Evolutionary conservation across 192 early-diverging fungal genomes (phyloP), one percentile per base, ranked within the genome.

Genomic region (Backusella liffmaniae): DNA sequence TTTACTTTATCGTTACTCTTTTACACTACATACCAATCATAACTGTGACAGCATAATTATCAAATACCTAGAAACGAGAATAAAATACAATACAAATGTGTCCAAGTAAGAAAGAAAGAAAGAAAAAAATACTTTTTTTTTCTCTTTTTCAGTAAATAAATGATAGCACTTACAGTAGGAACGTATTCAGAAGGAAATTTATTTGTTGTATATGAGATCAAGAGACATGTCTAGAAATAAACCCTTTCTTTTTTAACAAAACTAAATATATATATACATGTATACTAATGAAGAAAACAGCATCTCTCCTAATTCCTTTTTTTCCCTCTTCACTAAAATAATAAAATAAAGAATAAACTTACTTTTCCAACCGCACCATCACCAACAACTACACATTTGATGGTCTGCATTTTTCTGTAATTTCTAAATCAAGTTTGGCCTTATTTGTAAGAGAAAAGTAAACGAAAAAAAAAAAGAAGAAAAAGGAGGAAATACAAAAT

Each of bases 31-130:
- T 73, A 81, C 94, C 96, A 87, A 98, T 97, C 96, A 98, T 99
- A 72, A 99, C 96, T n/a, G 96, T 97, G 29, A 97, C 96, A 69
- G 96, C 95, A 89, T 99, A 99, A 83, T 99, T 98, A 86, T 98
- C 96, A 89, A 98, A 98, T n/a, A 94, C 92, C 88, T 92, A 23
- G 21, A 44, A 44, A 53, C 51, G 51, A 53, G 51, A 53, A 56
- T 21, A 56, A 56, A 9, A 56, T 34, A 15, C 53, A 44, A 18
- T 67, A 29, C 18, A 46, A 12, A 23, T 67, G 66, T 67, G 16
- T 67, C 3, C n/a, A 34, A 35, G 66, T 67, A 32, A 32, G 32
- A 32, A 32, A 32, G 32, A 32, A 32, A 32, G 32, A 32, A 32
- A 29, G 8, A 67, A 37, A 16, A 35, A 59, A 16, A 44, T 29